A percentile compares a stretch with the other conserved stretches of the same genome.
phyloP scores from a whole-genome alignment of 2,329 filamentous ascomycete genomes.

The Chrysosporium queenslandicum region DNA sequence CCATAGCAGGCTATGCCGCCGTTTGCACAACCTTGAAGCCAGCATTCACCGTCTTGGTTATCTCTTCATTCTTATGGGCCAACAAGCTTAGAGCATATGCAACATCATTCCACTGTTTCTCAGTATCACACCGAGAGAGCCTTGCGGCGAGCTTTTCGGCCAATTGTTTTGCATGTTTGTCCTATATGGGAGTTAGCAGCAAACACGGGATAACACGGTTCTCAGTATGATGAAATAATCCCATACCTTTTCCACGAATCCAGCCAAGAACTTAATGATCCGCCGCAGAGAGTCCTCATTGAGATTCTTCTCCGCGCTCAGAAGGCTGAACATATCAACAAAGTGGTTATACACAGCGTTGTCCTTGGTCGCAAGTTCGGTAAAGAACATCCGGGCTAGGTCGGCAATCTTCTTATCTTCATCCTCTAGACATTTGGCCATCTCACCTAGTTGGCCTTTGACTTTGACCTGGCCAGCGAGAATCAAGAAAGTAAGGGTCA shows the following conservation, averaged over 20 bases:
- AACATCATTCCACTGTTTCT: slow-evolving; percentile 96
- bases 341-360: slow-evolving; percentile 99
- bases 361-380: slow-evolving; percentile 92
- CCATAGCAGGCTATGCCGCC: slow-evolving; percentile 38
- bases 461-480: slow-evolving; percentile 97
- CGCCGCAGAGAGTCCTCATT: slow-evolving; percentile 77
- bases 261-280: slow-evolving; percentile 84
- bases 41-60: slow-evolving; percentile 34
- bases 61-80: slow-evolving; percentile 56
- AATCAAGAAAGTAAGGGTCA: slow-evolving; percentile 97
- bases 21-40: slow-evolving; percentile 55
- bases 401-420: slow-evolving; percentile 91
- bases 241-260: slow-evolving; percentile 91
- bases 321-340: slow-evolving; percentile 93
- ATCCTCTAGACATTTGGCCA: slow-evolving; percentile 98
- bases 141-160: slow-evolving; percentile 85
- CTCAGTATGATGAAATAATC: not conserved
- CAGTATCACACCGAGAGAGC: slow-evolving; percentile 73
- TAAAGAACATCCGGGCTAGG: slow-evolving; percentile 95
- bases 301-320: slow-evolving; percentile 70
- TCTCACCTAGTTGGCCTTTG: slow-evolving; percentile 94
- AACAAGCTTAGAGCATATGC: slow-evolving; percentile 81
- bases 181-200: slow-evolving; percentile 43
- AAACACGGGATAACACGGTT: not conserved
- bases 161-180: slow-evolving; percentile 93